phyloP scores from a whole-genome alignment of 768 basidiomycete species.

The Termitomyces titanicus region DNA sequence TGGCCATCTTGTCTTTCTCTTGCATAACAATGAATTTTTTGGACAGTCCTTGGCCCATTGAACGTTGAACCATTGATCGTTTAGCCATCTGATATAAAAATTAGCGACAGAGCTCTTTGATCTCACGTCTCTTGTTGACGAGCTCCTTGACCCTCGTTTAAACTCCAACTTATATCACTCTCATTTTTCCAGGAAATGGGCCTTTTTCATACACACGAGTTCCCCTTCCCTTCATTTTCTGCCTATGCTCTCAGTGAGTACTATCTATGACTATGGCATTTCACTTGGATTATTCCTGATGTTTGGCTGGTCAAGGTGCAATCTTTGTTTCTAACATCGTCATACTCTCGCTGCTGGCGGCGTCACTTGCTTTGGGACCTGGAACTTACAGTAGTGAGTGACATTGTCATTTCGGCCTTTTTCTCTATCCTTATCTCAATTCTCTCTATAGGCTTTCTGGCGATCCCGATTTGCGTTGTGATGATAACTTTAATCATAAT shows the following conservation, averaged over 20 bases:
- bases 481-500: constrained; percentile 17
- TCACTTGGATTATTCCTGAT: not conserved
- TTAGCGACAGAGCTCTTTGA: not conserved
- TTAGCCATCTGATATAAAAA: not conserved
- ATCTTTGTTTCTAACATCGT: constrained; percentile 6
- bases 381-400: constrained; percentile 12
- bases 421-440: not conserved
- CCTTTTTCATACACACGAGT: constrained; percentile 5
- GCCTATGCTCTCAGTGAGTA: constrained; percentile 11
- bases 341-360: constrained; percentile 10
- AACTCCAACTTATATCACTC: not conserved
- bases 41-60: not conserved
- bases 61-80: no score
- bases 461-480: constrained; percentile 12
- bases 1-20: not conserved
- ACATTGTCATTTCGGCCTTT: not conserved
- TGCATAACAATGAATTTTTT: not conserved
- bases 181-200: not conserved
- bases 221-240: constrained; percentile 11
- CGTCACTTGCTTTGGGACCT: constrained; percentile 9
- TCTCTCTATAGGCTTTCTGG: constrained; percentile 7
- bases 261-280: not conserved
- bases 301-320: not conserved
- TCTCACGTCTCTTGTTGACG: no score
- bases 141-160: not conserved